Percentiles rank a stretch among this genome's conserved stretches.
These are phyloP conservation scores for Crithidia brevicula DNA, from an alignment of 208 protist species.

Conservation along the genomic window DNA sequence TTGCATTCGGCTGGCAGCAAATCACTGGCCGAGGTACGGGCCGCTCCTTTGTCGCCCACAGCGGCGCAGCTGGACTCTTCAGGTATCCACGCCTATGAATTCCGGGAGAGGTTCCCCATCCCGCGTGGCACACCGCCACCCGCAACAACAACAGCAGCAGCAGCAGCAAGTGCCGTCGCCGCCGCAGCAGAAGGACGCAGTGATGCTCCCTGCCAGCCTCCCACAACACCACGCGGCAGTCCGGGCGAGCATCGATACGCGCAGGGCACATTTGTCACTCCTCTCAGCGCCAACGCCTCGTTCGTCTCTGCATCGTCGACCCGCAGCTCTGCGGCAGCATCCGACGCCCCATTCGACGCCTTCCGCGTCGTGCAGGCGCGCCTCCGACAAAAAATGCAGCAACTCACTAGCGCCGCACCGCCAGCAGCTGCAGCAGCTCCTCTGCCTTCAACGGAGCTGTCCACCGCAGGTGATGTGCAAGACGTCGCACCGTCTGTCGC, in stretches of 20 bases:
- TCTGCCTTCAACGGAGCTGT: background rate
- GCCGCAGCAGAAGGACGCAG: background rate
- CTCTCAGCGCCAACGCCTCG: background rate
- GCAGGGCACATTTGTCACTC: background rate
- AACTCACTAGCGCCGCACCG: constrained; percentile 3
- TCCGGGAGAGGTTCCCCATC: constrained; percentile 14
- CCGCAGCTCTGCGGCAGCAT: background rate
- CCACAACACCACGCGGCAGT: too few species aligned
- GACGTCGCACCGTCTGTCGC: too few species aligned
- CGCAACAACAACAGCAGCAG: background rate
- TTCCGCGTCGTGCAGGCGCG: constrained; percentile 59
- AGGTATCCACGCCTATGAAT: constrained; percentile 11
- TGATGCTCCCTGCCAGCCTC: too few species aligned
- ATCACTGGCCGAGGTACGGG: too few species aligned
- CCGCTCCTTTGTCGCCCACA: too few species aligned
- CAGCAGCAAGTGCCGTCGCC: background rate
- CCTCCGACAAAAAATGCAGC: constrained; percentile 56
- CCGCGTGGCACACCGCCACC: constrained; percentile 4
- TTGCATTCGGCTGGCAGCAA: too few species aligned
- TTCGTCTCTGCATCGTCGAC: constrained; percentile 6
- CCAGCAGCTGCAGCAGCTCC: background rate
- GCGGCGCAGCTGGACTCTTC: background rate
- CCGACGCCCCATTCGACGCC: constrained; percentile 44
- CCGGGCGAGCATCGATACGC: constrained; percentile 13
- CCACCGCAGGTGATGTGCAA: too few species aligned